phyloP scores from a whole-genome alignment of 2,329 filamentous ascomycete genomes.

The Waltergamsia citrina region DNA sequence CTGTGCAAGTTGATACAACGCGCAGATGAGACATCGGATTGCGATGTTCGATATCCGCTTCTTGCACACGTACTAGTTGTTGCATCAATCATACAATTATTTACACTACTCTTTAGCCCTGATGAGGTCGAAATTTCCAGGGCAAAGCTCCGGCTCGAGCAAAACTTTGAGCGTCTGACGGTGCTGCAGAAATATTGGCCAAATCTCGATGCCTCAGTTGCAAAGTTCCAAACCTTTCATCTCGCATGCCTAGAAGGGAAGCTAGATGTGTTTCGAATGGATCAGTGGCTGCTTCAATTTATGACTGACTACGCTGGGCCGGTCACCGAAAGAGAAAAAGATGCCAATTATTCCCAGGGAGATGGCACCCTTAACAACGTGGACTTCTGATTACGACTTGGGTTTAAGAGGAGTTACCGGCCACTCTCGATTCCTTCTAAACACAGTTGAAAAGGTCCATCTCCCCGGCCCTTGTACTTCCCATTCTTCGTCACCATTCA shows the following conservation, averaged over 20 bases:
- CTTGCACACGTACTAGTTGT: constrained; percentile 36
- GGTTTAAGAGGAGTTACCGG: neutral
- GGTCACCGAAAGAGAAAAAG: neutral
- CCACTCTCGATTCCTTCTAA: too few relatives aligned
- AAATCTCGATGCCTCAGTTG: constrained; percentile 1
- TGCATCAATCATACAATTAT: constrained; percentile 33
- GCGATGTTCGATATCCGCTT: constrained; percentile 31
- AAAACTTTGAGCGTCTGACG: constrained; percentile 32
- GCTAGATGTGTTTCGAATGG: constrained; percentile 25
- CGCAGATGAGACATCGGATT: constrained; percentile 21
- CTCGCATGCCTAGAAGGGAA: constrained; percentile 25
- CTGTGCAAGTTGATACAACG: constrained; percentile 30
- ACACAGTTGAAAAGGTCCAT: too few relatives aligned
- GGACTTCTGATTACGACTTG: neutral
- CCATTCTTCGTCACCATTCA: too few relatives aligned
- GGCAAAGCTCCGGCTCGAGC: constrained; percentile 25
- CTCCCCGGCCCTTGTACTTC: too few relatives aligned
- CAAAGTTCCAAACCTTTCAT: constrained; percentile 28
- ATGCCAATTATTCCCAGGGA: neutral
- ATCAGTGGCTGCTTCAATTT: constrained; percentile 31
- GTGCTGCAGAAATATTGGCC: constrained; percentile 30
- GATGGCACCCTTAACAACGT: neutral
- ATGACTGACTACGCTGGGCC: constrained; percentile 15
- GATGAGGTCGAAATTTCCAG: constrained; percentile 21
- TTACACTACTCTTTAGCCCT: constrained; percentile 30